Evolutionary conservation across 345 rosid species (phyloP).

Genomic region (Camelina sativa): DNA sequence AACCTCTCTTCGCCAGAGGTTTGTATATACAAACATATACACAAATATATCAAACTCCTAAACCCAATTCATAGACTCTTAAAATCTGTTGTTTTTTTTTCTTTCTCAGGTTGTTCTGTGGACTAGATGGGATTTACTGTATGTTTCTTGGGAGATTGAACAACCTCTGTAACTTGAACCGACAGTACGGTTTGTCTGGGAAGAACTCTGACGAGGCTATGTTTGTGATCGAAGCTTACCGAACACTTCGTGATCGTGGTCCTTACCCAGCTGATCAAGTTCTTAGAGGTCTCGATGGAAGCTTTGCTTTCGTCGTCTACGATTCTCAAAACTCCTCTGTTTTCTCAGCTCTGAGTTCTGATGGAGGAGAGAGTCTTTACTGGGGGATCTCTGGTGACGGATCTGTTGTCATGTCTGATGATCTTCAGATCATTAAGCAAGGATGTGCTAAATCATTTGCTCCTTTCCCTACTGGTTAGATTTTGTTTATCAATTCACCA

Average conservation of each 20-base stretch:
- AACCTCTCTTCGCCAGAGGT: conserved; percentile 62
- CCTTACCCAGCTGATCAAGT: conserved; percentile 97
- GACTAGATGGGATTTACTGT: conserved; percentile 81
- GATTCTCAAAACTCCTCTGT: conserved; percentile 74
- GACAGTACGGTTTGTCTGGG: conserved; percentile 72
- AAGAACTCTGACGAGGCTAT: conserved; percentile 77
- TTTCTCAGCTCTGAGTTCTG: conserved; percentile 86
- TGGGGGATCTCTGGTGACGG: conserved; percentile 97
- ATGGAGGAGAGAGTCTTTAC: conserved; percentile 71
- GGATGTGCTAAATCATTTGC: conserved; percentile 96
- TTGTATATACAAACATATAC: neutral
- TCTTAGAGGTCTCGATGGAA: conserved; percentile 83
- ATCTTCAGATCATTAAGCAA: conserved; percentile 71
- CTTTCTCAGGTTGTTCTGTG: conserved; percentile 75
- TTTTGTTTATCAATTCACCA: neutral
- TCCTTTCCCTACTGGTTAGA: conserved; percentile 73
- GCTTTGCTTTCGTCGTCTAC: conserved; percentile 84
- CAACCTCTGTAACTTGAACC: conserved; percentile 65
- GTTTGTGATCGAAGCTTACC: conserved; percentile 84
- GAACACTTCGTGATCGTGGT: conserved; percentile 89
- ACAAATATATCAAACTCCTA: neutral
- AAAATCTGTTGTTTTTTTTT: neutral
- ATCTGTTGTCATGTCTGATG: conserved; percentile 81
- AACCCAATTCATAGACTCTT: neutral
- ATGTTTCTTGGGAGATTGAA: conserved; percentile 71